Base-by-base conservation (phyloP, 2,329 filamentous ascomycete genomes). In the Furcasterigmium sp. region DNA sequence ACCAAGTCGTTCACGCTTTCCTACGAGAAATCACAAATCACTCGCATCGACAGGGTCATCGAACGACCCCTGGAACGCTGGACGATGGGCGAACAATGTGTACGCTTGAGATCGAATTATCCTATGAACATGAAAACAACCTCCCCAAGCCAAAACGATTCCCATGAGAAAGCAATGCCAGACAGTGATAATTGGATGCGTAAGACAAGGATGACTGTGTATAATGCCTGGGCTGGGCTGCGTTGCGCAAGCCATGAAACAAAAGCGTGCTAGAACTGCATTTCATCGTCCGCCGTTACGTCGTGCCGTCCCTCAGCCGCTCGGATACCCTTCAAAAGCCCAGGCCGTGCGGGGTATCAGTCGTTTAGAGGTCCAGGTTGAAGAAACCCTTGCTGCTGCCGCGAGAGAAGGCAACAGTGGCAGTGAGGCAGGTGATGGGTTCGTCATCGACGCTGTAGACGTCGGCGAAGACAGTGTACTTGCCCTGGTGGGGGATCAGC, bases 381-480 rank as follows among this genome's bases (percentile, higher is more conserved):
- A 68, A 66, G 46, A 64, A 60, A 25, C 32, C 39, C 30, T 35
- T 56, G 52, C 50, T 62, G 53, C 65, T 63, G 43, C 65, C 68
- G 42, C 60, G 50, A 29, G 56, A 56, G 60, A 93, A 91, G 36
- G 66, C 60, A 46, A 93, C 80, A 7, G 72, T 77, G 18, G 90
- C 90, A 44, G 84, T 84, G 58, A 98, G 74, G 68, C 93, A 98
- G 47, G 91, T 95, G 51, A 98, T 85, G 59, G 81, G 82, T 51
- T 82, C 72, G 45, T 78, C 73, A 41, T 94, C 82, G 47, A 72
- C 75, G 53, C 80, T 89, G 66, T 80, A 85, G 39, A 94, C 91
- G 60, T 97, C 87, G 34, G 91, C 93, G 30, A 84, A 68, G 28
- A 98, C 93, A 15, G 78, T 86, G 76, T 96, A 98, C 59, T 82